Evolutionary conservation across 1,139 yeast species (phyloP), one percentile per base, ranked within the genome.

Genomic region (Hyphopichia burtonii): DNA sequence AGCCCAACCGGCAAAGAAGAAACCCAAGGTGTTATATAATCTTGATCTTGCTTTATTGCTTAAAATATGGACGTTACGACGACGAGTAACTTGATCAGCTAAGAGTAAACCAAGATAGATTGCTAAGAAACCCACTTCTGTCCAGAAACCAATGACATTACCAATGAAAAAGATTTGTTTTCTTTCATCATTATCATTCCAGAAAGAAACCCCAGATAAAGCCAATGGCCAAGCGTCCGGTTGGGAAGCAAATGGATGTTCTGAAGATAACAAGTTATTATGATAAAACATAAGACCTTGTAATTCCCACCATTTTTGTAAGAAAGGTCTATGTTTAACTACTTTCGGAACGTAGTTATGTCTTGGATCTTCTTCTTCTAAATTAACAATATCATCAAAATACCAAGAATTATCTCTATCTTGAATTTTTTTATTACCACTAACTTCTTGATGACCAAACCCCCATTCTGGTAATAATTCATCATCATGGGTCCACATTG

Each of bases 151-250:
- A 51, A 88, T 67, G 44, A 88, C 76, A 66, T 94, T 93, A 48
- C 99, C 99, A 43, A 43, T 52, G 65, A 93, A 88, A 66, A 84
- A 94, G 44, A 93, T 90, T 66, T 94, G 99, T 56, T 71, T 72
- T 51, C 72, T 78, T 44, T 59, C 60, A 3, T 67, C 72, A 47
- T 82, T 81, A 47, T 88, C 83, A 37, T 95, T 90, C 96, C 98
- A 93, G 76, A 93, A 93, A 1, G 97, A 89, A 25, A 93, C 97
- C 52, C 99, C 99, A 12, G 88, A 80, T 42, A 86, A 66, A 37
- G 94, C 79, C 52, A 88, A 76, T n/a, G 99, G 99, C 99, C 99
- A 93, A 7, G 86, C 71, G 49, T 83, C 80, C 4, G 99, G 99
- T 49, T 83, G 85, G 4, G 97, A 88, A 8, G 98, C 96, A 70